Conservation (phyloP, 1,139 yeast genomes). For the Schwanniomyces etchellsii region DNA sequence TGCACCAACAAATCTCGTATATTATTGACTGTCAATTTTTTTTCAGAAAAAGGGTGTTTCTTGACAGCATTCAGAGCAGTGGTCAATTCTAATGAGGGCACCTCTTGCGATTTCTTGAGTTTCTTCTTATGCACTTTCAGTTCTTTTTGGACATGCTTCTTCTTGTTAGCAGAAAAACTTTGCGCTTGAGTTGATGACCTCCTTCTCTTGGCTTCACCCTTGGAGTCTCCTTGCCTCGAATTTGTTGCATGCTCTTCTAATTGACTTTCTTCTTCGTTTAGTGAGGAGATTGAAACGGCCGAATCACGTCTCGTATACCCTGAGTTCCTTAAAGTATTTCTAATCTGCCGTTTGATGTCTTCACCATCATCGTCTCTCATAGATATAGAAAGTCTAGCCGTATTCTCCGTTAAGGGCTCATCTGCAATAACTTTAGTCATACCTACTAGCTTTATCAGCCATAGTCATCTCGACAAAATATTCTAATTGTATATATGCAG, state of each 20-base stretch:
- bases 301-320: constrained; percentile 16
- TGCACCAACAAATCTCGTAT: constrained; percentile 50
- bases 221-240: background rate
- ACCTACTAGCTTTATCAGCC: too few relatives aligned
- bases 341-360: constrained; percentile 14
- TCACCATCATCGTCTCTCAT: constrained; percentile 14
- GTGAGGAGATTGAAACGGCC: constrained; percentile 20
- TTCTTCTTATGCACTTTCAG: constrained; percentile 29
- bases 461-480: background rate
- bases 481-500: background rate
- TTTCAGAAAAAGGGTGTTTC: constrained; percentile 5
- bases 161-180: background rate
- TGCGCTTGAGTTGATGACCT: background rate
- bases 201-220: background rate
- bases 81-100: constrained; percentile 14
- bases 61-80: background rate
- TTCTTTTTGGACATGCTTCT: constrained; percentile 3
- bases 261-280: constrained; percentile 14
- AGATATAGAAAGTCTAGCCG: constrained; percentile 25
- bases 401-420: constrained; percentile 18
- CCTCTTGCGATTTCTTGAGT: constrained; percentile 26
- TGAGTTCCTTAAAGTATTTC: constrained; percentile 10
- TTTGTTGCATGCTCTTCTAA: background rate
- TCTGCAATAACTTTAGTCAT: constrained; percentile 5
- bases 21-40: constrained; percentile 31